Percentiles rank a stretch among this genome's conserved stretches.
These are phyloP conservation scores for Auricularia auricula-judae DNA, from an alignment of 768 basidiomycete species.

Conservation along the genomic window DNA sequence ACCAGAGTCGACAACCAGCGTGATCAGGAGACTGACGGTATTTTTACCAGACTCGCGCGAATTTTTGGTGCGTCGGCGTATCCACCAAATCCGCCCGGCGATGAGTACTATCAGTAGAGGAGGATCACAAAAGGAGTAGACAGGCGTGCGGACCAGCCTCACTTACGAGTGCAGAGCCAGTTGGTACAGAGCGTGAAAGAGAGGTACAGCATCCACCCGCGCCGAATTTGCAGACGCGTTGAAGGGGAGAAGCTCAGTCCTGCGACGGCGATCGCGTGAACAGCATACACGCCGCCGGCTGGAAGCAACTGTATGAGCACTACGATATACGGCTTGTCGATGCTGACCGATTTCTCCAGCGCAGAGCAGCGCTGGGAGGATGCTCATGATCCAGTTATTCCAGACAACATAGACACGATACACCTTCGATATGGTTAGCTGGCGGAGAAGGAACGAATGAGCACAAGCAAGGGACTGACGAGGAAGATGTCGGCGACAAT, in stretches of 20 bases:
- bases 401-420: too few species aligned
- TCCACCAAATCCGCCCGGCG: neutral
- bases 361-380: too few species aligned
- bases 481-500: too few species aligned
- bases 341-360: too few species aligned
- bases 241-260: neutral
- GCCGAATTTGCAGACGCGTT: neutral
- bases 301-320: too few species aligned
- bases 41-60: neutral
- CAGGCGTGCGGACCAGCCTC: neutral
- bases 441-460: too few species aligned
- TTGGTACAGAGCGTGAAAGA: neutral
- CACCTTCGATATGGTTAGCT: too few species aligned
- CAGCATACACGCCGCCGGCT: neutral
- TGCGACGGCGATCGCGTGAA: neutral
- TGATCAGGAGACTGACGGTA: neutral
- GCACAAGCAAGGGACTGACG: too few species aligned
- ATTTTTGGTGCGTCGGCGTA: neutral
- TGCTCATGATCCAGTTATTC: too few species aligned
- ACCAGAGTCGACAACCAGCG: neutral
- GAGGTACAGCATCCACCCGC: neutral
- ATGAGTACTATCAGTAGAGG: neutral
- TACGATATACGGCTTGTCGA: too few species aligned
- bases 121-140: neutral
- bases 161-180: neutral